These are phyloP conservation scores for Lipomyces sp. DNA, from an alignment of 805 yeast species.

Conservation along the genomic window DNA sequence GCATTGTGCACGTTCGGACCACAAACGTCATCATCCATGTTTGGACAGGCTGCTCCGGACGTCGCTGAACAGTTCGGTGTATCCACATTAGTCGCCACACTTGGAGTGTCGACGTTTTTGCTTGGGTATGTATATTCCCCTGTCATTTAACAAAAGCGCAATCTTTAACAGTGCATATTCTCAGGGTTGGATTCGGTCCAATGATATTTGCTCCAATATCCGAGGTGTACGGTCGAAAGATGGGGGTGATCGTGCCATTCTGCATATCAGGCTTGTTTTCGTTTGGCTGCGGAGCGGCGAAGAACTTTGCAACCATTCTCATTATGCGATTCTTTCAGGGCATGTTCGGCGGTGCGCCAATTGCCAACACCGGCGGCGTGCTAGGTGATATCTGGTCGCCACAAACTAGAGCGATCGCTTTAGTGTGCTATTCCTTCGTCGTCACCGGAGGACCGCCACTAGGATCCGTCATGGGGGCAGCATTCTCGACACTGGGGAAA, in stretches of 20 bases:
- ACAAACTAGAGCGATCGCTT: constrained; percentile 51
- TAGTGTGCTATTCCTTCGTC: constrained; percentile 49
- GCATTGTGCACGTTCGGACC: constrained; percentile 45
- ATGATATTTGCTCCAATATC: constrained; percentile 59
- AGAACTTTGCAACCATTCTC: constrained; percentile 51
- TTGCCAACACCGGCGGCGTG: constrained; percentile 58
- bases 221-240: constrained; percentile 43
- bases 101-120: constrained; percentile 19
- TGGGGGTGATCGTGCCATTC: constrained; percentile 46
- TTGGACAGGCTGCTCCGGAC: constrained; percentile 14
- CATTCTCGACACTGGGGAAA: constrained; percentile 44
- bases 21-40: constrained; percentile 51
- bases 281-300: constrained; percentile 51
- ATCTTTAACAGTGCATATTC: too few relatives aligned
- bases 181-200: constrained; percentile 49
- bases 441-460: constrained; percentile 44
- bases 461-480: constrained; percentile 52
- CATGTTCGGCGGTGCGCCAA: constrained; percentile 56
- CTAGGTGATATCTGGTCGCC: constrained; percentile 56
- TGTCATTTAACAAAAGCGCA: too few relatives aligned
- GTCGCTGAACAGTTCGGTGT: constrained; percentile 11
- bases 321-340: constrained; percentile 58
- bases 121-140: constrained; percentile 18
- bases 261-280: constrained; percentile 43
- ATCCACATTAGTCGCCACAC: constrained; percentile 11